Conservation (phyloP, 257 asterid genomes). For the Salvia splendens region DNA sequence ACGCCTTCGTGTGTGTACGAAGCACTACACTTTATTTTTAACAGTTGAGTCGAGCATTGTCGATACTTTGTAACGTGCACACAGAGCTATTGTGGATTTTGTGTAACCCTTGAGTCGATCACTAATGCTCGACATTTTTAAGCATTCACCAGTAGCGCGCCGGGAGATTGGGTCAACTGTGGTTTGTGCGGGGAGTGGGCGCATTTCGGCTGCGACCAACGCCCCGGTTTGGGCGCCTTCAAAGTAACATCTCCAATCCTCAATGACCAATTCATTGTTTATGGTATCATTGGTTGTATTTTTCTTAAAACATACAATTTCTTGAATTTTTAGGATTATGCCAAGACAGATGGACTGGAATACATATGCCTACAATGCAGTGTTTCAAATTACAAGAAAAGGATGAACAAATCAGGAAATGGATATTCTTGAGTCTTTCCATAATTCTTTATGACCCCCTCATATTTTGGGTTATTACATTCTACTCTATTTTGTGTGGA, state of each 20-base stretch:
- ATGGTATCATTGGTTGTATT: no score
- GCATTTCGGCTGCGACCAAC: constrained; percentile 93
- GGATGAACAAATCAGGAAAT: constrained; percentile 60
- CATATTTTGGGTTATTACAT: constrained; percentile 25
- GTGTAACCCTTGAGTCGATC: background rate
- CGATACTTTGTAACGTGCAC: no score
- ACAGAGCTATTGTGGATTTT: no score
- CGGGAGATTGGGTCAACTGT: constrained; percentile 99
- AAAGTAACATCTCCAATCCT: constrained; percentile 54
- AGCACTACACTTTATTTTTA: no score
- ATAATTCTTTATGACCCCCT: constrained; percentile 28
- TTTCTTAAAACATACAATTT: background rate
- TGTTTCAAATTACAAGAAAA: constrained; percentile 80
- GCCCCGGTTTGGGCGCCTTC: constrained; percentile 98
- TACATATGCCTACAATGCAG: constrained; percentile 99
- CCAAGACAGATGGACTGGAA: constrained; percentile 98
- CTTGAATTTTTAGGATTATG: constrained; percentile 71
- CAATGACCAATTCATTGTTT: background rate
- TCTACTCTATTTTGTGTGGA: constrained; percentile 15
- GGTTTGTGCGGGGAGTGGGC: constrained; percentile 99
- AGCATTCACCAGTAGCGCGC: constrained; percentile 80
- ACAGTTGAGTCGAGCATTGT: no score
- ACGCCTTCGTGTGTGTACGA: no score
- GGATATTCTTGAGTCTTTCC: constrained; percentile 59
- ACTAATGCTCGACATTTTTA: constrained; percentile 38